Base-by-base conservation (phyloP, 2,329 filamentous ascomycete species). In the Aureobasidium sp. region DNA sequence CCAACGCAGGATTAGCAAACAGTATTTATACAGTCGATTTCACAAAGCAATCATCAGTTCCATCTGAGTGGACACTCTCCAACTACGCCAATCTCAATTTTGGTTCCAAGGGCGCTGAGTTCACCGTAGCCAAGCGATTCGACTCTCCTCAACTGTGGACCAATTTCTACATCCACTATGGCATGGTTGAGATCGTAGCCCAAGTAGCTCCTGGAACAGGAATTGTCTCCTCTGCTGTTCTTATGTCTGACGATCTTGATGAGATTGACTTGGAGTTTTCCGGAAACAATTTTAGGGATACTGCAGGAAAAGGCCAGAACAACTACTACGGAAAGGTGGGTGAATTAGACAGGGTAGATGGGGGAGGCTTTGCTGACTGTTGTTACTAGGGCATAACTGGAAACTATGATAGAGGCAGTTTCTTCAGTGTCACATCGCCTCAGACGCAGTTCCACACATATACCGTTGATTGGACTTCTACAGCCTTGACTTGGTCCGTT, bases 381-480 rank as follows among this genome's bases (percentile, higher is more conserved):
- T 31, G 15, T 48, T 5, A 8, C 4, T 17, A 58, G 56, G 81
- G 80, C 33, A 77, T 84, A 64, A 81, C 76, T 31, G 78, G 78
- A 50, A 76, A 75, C 40, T 81, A 78, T 68, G 78, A 81, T 66
- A 76, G 78, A 52, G 81, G 74, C 44, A 59, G 67, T 48, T 72
- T 72, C 58, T 74, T 76, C 57, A 66, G 70, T 11, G 73, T 77
- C 49, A 62, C 71, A 54, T 68, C 68, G 29, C 67, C 60, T 53
- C 83, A 83, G 69, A 76, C 78, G 53, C 82, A 84, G 60, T 80
- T 78, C 70, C 85, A 89, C 79, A 88, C 81, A 62, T 90, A 90
- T 76, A 88, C 87, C n/a, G 79, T 85, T 33, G 78, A 85, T 66
- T 92, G 89, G 89, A 90, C 85, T 24, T 76, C 82, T 65, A 83